A percentile compares a stretch with the other conserved stretches of the same genome.
phyloP scores from a whole-genome alignment of 148 eudicot species.

The Dysphania ambrosioides region DNA sequence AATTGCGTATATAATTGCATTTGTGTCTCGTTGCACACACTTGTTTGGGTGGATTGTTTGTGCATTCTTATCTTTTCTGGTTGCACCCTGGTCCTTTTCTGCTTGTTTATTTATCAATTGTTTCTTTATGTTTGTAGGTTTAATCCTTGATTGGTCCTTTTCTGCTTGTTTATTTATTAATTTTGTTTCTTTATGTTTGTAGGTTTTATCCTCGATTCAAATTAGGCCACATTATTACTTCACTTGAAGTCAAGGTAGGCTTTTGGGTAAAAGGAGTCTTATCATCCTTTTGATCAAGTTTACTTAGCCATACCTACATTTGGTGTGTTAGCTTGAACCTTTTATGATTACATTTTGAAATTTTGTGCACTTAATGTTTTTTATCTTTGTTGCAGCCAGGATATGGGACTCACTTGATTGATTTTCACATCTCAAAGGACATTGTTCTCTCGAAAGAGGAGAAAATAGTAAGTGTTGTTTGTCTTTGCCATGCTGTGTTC shows the following conservation, averaged over 20 bases:
- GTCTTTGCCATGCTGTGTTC: neutral
- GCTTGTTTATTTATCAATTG: conserved; percentile 7
- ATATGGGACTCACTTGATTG: conserved; percentile 57
- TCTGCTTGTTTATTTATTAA: conserved; percentile 4
- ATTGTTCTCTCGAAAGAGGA: conserved; percentile 38
- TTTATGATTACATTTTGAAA: conserved; percentile 1
- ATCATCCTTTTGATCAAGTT: conserved; percentile 2
- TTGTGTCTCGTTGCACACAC: neutral
- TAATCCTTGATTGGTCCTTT: conserved; percentile 43
- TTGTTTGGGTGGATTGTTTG: neutral
- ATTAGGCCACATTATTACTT: conserved; percentile 64
- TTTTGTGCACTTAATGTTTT: neutral
- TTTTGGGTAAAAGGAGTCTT: conserved; percentile 14
- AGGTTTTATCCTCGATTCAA: conserved; percentile 79
- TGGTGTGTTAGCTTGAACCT: neutral
- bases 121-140: conserved; percentile 46
- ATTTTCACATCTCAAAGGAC: conserved; percentile 68
- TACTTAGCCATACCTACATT: conserved; percentile 6
- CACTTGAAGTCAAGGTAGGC: conserved; percentile 66
- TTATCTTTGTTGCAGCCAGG: conserved; percentile 65
- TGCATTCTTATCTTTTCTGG: neutral
- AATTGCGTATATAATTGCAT: too few relatives aligned
- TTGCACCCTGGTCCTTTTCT: neutral
- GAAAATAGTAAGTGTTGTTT: conserved; percentile 54
- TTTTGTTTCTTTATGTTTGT: conserved; percentile 24